phyloP scores from a whole-genome alignment of 2,329 filamentous ascomycete genomes.

The Mollisiaceae sp. region DNA sequence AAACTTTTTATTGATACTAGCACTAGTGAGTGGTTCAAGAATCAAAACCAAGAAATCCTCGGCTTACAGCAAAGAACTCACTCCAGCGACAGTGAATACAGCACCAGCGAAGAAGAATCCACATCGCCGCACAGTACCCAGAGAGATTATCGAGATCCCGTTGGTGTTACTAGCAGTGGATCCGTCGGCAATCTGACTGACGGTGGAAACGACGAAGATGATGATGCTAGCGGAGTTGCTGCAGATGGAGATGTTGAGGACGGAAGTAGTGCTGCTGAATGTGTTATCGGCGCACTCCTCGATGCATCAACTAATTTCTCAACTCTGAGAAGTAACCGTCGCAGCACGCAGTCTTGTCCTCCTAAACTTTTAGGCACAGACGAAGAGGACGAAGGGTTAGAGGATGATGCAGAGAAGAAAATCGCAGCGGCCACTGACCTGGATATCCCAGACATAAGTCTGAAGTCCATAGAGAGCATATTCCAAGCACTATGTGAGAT shows the following conservation, averaged over 20 bases:
- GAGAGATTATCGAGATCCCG: no score
- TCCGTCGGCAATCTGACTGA: background rate
- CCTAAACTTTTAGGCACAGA: no score
- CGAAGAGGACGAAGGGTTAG: no score
- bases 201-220: conserved; percentile 38
- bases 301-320: background rate
- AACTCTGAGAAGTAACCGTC: background rate
- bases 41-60: background rate
- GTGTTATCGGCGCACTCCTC: conserved; percentile 74
- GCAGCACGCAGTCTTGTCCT: no score
- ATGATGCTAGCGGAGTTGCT: conserved; percentile 62
- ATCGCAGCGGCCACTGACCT: no score
- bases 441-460: no score
- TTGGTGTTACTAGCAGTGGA: conserved; percentile 4
- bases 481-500: no score
- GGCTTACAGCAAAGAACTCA: background rate
- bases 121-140: no score
- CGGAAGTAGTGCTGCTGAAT: conserved; percentile 59
- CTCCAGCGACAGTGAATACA: background rate
- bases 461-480: no score
- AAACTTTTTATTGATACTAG: background rate
- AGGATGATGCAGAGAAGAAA: no score
- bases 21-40: background rate
- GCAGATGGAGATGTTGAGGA: conserved; percentile 56
- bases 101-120: no score